Evolutionary conservation across 306 rosid species (phyloP), one percentile per base, ranked within the genome.

Genomic region (Bauhinia variegata): DNA sequence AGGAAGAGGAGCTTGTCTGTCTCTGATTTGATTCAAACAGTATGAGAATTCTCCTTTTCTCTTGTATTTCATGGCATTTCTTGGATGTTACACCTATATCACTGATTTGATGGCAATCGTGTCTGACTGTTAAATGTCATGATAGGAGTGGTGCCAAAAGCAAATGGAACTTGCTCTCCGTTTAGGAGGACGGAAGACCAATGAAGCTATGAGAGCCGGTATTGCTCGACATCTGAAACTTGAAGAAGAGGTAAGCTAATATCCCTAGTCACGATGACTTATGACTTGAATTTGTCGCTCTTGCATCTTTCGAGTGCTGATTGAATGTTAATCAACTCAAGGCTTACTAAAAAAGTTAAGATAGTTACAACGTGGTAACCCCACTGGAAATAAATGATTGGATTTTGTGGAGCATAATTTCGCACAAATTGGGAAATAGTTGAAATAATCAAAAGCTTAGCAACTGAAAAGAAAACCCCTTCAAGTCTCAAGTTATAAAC

Each of bases 71-170:
- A 6, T 14, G n/a, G n/a, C n/a, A n/a, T n/a, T n/a, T n/a, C n/a
- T n/a, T n/a, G n/a, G n/a, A n/a, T n/a, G n/a, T n/a, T n/a, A n/a
- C n/a, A n/a, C n/a, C n/a, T n/a, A n/a, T n/a, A n/a, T n/a, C n/a
- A n/a, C n/a, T n/a, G n/a, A n/a, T n/a, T n/a, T n/a, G n/a, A n/a
- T 30, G 3, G 5, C 7, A 8, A 39, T n/a, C n/a, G 56, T 52
- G 11, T 77, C 15, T 52, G 42, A 58, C 65, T 15, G 14, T 46
- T 65, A 18, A 54, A 48, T 72, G 62, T 63, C 48, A 47, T 56
- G 42, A 53, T 15, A 92, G 98, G 96, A 92, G 84, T 92, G 98
- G 98, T 92, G 98, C 55, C 87, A 86, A 62, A 92, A 92, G 69
- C 89, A 86, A 79, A 87, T 71, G 92, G 98, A 89, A 80, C 82